A percentile compares a stretch with the other conserved stretches of the same genome.
phyloP scores from a whole-genome alignment of 2,329 filamentous ascomycete species.

The Fusarium verrucosum region DNA sequence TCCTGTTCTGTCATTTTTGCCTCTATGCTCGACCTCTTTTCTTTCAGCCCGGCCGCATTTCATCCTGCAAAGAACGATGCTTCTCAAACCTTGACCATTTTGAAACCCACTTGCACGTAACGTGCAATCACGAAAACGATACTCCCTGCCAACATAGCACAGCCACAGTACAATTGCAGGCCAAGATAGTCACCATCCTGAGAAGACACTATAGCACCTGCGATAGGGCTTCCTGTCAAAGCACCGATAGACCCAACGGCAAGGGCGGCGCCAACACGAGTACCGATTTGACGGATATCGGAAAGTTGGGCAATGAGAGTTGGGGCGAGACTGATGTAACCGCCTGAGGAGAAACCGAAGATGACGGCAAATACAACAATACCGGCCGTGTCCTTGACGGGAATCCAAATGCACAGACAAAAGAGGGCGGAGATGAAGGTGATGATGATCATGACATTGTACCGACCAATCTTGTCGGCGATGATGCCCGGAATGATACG shows the following conservation, averaged over 20 bases:
- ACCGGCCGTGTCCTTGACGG: constrained; percentile 60
- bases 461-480: constrained; percentile 57
- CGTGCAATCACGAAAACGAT: constrained; percentile 47
- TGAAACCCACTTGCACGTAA: constrained; percentile 50
- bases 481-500: constrained; percentile 61
- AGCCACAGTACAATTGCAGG: constrained; percentile 72
- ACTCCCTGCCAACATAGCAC: constrained; percentile 53
- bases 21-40: neutral
- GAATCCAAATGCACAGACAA: constrained; percentile 59
- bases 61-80: neutral
- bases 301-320: constrained; percentile 75
- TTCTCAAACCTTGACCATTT: constrained; percentile 47
- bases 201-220: constrained; percentile 65
- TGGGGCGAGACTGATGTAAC: constrained; percentile 70
- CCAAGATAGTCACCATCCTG: constrained; percentile 65
- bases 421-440: constrained; percentile 59
- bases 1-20: neutral
- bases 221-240: constrained; percentile 73
- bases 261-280: constrained; percentile 72
- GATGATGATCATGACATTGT: constrained; percentile 62
- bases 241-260: constrained; percentile 70
- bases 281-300: constrained; percentile 74
- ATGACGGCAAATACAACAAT: constrained; percentile 72
- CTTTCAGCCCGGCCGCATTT: neutral
- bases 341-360: constrained; percentile 75